Base-by-base conservation (phyloP, 1,284 basidiomycete genomes). In the Boletus semigastroideus region DNA sequence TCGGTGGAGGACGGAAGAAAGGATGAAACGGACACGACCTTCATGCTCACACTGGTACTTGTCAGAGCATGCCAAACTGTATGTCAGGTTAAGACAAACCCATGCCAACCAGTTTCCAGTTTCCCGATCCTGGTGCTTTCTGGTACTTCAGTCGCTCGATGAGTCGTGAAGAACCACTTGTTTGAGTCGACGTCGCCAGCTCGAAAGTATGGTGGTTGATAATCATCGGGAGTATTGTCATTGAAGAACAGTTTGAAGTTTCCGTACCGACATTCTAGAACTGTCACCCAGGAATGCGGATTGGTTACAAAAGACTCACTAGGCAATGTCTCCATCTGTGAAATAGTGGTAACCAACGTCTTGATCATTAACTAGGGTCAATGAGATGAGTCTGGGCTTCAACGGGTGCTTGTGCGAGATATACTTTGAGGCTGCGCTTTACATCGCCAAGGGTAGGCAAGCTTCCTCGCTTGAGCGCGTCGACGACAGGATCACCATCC, bases 211-310 rank as follows among this genome's bases (percentile, higher is more conserved):
- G 84, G 85, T 5, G 89, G 89, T 64, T 91, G 87, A 57, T 91
- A 91, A 47, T 88, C 82, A 6, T 77, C 71, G 0, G 90, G 91
- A 6, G 89, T 85, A 19, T 82, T 75, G 38, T 88, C 82, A 19
- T 82, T 84, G 64, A 91, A 93, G 61, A 87, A 88, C 14, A 90
- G 70, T 63, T 92, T 92, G 72, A 92, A 87, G n/a, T 85, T 88
- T 20, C 88, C 87, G 63, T 78, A 93, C 31, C 90, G 83, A 43
- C 82, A 84, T 62, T 82, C 90, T 92, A 56, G 31, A 27, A 43
- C 31, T 46, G 46, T 50, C 34, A 54, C 30, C 17, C 40, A 20
- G 19, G 38, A 42, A 34, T n/a, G 25, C n/a, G 13, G 14, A 41
- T 10, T 1, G 20, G 10, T 44, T 11, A 37, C 33, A 22, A 44